Conservation (phyloP, 1,284 basidiomycete species). For the Ceratorhiza oryzae-sativae region DNA sequence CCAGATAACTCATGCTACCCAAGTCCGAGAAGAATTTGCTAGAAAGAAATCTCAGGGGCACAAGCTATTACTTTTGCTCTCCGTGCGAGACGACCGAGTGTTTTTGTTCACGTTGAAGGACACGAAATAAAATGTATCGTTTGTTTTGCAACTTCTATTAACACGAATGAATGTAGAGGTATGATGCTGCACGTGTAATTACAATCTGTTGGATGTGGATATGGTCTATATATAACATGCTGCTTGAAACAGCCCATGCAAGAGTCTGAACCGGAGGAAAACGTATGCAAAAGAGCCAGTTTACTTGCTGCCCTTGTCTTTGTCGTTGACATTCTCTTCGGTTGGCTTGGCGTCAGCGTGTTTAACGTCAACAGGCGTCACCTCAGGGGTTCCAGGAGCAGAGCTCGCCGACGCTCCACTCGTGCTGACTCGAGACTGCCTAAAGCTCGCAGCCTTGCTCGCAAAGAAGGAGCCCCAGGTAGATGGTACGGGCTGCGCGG, state of each 20-base stretch:
- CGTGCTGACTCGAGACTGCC: conserved; percentile 26
- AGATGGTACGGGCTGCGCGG: conserved; percentile 36
- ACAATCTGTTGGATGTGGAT: conserved; percentile 26
- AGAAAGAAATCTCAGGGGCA: conserved; percentile 69
- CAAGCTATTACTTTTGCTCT: conserved; percentile 68
- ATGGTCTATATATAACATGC: conserved; percentile 31
- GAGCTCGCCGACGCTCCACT: background rate
- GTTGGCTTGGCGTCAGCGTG: background rate
- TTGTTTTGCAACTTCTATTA: conserved; percentile 6
- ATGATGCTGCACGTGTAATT: conserved; percentile 31
- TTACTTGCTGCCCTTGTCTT: conserved; percentile 3
- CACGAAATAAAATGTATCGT: background rate
- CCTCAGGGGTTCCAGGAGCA: conserved; percentile 31
- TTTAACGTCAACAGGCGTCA: conserved; percentile 12
- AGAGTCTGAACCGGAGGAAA: conserved; percentile 7
- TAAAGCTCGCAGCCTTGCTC: conserved; percentile 42
- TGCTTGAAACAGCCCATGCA: conserved; percentile 10
- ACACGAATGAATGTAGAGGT: conserved; percentile 1
- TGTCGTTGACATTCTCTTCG: too few species aligned
- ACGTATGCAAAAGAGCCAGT: background rate
- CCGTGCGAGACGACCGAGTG: conserved; percentile 72
- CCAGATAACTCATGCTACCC: conserved; percentile 60
- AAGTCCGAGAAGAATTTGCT: conserved; percentile 68
- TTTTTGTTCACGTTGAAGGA: conserved; percentile 58
- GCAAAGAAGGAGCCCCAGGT: conserved; percentile 43